Evolutionary conservation across 2,329 filamentous ascomycete genomes (phyloP).

Genomic region (Ophiostoma sp.): DNA sequence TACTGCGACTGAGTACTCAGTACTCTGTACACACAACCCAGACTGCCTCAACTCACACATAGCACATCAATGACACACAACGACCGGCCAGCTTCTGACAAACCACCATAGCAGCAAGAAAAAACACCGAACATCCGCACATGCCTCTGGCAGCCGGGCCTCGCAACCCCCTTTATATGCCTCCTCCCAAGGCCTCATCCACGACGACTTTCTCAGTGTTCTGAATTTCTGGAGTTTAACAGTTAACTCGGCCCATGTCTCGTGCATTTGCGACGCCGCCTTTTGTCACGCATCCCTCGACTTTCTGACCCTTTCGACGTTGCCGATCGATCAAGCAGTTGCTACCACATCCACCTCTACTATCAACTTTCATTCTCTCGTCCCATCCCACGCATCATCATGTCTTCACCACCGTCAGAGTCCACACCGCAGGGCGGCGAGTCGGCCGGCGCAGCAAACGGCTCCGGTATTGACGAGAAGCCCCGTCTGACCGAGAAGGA

Average conservation of each 20-base stretch:
- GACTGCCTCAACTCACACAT: background rate
- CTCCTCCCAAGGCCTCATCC: constrained; percentile 9
- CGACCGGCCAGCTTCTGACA: background rate
- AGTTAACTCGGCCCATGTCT: constrained; percentile 8
- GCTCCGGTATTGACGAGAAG: constrained; percentile 33
- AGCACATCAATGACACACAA: background rate
- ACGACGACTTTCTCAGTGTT: constrained; percentile 1
- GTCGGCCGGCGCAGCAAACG: background rate
- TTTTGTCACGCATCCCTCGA: background rate
- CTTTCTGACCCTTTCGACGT: background rate
- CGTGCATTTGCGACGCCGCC: constrained; percentile 5
- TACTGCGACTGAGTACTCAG: too few relatives aligned
- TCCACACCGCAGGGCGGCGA: constrained; percentile 23
- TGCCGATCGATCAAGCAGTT: background rate
- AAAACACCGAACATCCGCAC: background rate
- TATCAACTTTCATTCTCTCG: background rate
- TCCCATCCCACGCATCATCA: background rate
- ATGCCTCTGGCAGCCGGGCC: constrained; percentile 11
- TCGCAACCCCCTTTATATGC: constrained; percentile 2
- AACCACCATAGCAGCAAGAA: too few relatives aligned
- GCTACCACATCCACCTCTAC: background rate
- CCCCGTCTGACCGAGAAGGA: constrained; percentile 43
- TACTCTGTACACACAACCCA: background rate
- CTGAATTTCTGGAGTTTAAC: background rate
- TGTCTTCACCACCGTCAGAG: background rate